Base-by-base conservation (phyloP, 768 basidiomycete species). In the Tricholoma matsutake region DNA sequence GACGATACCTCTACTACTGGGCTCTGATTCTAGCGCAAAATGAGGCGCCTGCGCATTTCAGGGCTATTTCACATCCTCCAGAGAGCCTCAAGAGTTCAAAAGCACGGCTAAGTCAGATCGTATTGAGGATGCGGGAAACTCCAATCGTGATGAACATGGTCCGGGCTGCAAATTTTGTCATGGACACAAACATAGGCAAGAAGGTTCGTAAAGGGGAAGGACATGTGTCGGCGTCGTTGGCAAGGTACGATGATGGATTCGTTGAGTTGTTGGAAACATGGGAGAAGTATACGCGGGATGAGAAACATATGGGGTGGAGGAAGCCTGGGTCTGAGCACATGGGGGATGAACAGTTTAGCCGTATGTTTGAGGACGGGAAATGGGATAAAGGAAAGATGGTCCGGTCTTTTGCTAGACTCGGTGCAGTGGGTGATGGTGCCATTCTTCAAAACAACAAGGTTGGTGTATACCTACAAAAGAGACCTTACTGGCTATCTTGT, bases 321-420 rank as follows among this genome's bases (percentile, higher is more conserved):
- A 72, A 67, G 57, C 64, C 64, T 28, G 72, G 73, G 0, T 76
- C 74, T 1, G 80, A 78, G 52, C 62, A 68, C 58, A 67, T 75
- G 39, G 77, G 71, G 13, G 77, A 72, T 6, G 73, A 78, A 55
- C 68, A 70, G 28, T 59, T 86, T 58, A 67, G 67, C 31, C 73
- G 75, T 57, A 63, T 81, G 22, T 91, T 88, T 64, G 68, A 64
- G 61, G 78, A 74, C 45, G 86, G 81, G 10, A 78, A 67, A 64
- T 92, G 89, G 88, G 92, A 94, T 71, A 79, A 74, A 51, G 73
- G 72, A 59, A 94, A 93, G 79, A 93, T 94, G 92, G 85, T 94
- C 54, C 75, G 79, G 55, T 83, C 81, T 60, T 94, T 93, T 73
- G 88, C 89, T 1, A 79, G 82, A 63, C 73, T 94, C 72, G 84